These are phyloP conservation scores for Ceratocystis variospora DNA, from an alignment of 2,329 filamentous ascomycete species.

Conservation along the genomic window DNA sequence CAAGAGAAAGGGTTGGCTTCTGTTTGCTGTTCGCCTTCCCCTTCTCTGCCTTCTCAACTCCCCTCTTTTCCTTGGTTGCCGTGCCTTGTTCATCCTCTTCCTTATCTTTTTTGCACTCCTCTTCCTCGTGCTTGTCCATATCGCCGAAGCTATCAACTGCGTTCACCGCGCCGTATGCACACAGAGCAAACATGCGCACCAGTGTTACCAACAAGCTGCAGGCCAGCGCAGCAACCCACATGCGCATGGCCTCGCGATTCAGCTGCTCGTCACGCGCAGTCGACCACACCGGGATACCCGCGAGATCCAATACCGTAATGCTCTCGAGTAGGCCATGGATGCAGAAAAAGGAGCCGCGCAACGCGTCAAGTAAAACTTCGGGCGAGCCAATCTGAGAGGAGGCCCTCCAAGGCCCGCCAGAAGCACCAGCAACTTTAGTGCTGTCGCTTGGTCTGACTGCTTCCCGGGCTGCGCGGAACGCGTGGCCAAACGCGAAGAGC, in stretches of 20 bases:
- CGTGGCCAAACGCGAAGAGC: constrained; percentile 53
- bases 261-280: constrained; percentile 34
- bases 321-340: constrained; percentile 56
- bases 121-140: constrained; percentile 20
- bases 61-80: no score
- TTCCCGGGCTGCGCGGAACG: constrained; percentile 30
- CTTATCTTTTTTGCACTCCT: constrained; percentile 24
- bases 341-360: constrained; percentile 46
- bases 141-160: constrained; percentile 12
- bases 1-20: neutral
- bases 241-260: constrained; percentile 48
- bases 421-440: neutral
- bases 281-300: constrained; percentile 32
- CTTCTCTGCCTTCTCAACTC: constrained; percentile 21
- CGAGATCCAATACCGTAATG: constrained; percentile 43
- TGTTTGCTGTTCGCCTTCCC: constrained; percentile 23
- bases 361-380: constrained; percentile 32
- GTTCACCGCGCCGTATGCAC: constrained; percentile 27
- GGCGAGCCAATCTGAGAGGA: neutral
- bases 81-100: constrained; percentile 21
- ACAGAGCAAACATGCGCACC: constrained; percentile 30
- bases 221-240: constrained; percentile 53
- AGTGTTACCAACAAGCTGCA: constrained; percentile 35
- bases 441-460: constrained; percentile 18
- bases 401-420: neutral